Conservation (phyloP, 176 grass and related monocot species). For the Paspalum vaginatum region DNA sequence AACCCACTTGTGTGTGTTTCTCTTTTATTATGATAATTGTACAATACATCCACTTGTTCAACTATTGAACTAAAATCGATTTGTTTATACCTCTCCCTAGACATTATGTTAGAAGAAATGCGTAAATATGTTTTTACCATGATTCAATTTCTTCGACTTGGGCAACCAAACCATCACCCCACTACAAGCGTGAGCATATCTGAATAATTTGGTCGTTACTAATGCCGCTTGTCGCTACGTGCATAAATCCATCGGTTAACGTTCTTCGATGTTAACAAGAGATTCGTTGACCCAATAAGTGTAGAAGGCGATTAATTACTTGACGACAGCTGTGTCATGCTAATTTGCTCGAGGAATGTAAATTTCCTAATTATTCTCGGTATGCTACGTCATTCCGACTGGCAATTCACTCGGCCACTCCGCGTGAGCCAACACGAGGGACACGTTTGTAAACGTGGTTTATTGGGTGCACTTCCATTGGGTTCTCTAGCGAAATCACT, state of each 20-base stretch:
- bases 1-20: too few relatives aligned
- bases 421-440: rapidly evolving
- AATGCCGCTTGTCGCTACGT: neutral
- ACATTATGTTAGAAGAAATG: too few relatives aligned
- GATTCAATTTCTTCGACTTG: too few relatives aligned
- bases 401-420: rapidly evolving
- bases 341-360: neutral
- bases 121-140: too few relatives aligned
- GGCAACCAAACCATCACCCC: too few relatives aligned
- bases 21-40: too few relatives aligned
- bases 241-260: rapidly evolving
- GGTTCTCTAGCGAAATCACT: neutral
- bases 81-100: too few relatives aligned
- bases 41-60: too few relatives aligned
- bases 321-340: neutral
- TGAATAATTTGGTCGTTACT: neutral
- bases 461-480: neutral
- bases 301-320: neutral
- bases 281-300: neutral
- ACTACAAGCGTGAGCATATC: neutral
- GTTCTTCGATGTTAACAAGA: rapidly evolving
- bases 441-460: too few relatives aligned
- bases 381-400: rapidly evolving
- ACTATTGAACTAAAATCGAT: too few relatives aligned
- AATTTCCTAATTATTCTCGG: neutral